Percentiles rank a stretch among this genome's conserved stretches.
phyloP scores from a whole-genome alignment of 75 land plant species.

The Chamaecyparis obtusa region DNA sequence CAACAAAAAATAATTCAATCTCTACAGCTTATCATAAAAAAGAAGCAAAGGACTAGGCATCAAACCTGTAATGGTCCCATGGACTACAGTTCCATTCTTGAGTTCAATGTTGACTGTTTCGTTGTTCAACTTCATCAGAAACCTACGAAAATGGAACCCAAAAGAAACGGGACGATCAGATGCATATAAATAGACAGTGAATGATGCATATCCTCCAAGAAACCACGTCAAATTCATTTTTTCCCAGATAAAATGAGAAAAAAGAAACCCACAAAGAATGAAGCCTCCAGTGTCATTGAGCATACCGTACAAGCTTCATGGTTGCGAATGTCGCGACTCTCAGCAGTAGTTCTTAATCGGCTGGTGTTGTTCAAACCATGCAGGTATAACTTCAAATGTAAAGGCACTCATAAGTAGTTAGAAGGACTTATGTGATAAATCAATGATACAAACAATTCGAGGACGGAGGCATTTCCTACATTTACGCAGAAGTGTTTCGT shows the following conservation, averaged over 20 bases:
- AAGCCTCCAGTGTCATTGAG: not conserved
- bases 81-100: conserved; percentile 24
- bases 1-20: not conserved
- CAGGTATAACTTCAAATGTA: not conserved
- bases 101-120: conserved; percentile 24
- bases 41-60: not conserved
- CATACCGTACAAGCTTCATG: not conserved
- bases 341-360: not conserved
- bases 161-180: not conserved
- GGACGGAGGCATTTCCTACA: no score
- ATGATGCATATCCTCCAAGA: not conserved
- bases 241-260: not conserved
- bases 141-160: conserved; percentile 8
- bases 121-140: conserved; percentile 26
- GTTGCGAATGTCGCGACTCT: not conserved
- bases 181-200: not conserved
- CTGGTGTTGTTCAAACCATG: not conserved
- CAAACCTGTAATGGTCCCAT: conserved; percentile 25
- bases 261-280: not conserved
- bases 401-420: no score
- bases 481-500: no score
- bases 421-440: no score
- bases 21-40: not conserved
- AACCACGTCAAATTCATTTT: not conserved
- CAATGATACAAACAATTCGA: no score